Base-by-base conservation (phyloP, 2,329 filamentous ascomycete species). In the Trichocomaceae sp. region DNA sequence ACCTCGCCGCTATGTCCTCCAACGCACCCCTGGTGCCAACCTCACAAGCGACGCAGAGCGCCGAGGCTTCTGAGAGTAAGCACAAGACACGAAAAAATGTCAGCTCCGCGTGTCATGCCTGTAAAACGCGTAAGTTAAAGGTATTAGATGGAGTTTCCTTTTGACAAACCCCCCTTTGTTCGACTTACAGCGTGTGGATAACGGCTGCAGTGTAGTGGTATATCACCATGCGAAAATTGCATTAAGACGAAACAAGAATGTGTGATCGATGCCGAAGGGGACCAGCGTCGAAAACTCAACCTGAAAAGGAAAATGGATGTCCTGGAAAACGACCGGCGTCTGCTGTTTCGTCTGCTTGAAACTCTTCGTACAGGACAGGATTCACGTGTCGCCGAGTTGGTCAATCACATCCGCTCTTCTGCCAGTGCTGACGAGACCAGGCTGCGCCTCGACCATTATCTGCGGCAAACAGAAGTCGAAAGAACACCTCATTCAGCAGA, bases 251-350 rank as follows among this genome's bases (percentile, higher is more conserved):
- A 52, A 17, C 29, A 42, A 17, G 54, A 56, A 48, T 56, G 54
- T 26, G 46, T 56, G n/a, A 52, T 56, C 49, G 54, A 56, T 46
- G 37, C 46, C 45, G 45, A 56, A 31, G 37, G 54, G 13, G 54
- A 56, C 49, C 54, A 56, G 46, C 54, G 54, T n/a, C 54, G 54
- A 5, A 56, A 56, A 23, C 45, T 56, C 44, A 56, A 56, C 37
- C 15, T 56, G 54, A 56, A 56, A 23, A 52, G 49, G 49, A 52
- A 49, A 23, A 47, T 56, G 35, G 54, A 56, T 29, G 47, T 37
- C 17, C 37, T 56, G 2, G 54, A 56, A 20, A 47, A 22, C 41
- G 54, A 56, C 49, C 49, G 54, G 22, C 35, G 22, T 8, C 15
- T 52, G n/a, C 29, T 56, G 17, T 12, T 49, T 15, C 49, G 33